Conservation (phyloP, 2,329 filamentous ascomycete species). For the Talaromyces sp. region DNA sequence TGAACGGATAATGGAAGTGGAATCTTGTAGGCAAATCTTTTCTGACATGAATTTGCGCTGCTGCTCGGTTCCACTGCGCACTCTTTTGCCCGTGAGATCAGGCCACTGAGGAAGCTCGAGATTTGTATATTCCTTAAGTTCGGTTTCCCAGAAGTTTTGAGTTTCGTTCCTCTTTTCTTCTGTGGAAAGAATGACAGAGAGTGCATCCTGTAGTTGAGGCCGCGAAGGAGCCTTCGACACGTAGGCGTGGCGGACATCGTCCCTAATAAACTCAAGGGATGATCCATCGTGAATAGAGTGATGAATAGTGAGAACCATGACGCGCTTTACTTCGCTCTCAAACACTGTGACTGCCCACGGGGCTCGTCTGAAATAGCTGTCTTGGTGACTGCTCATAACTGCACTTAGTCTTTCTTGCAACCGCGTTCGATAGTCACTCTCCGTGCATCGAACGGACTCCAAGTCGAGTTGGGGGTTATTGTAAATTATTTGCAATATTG, state of each 20-base stretch:
- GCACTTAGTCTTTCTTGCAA: slow-evolving; percentile 17
- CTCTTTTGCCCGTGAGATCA: slow-evolving; percentile 20
- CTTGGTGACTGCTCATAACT: slow-evolving; percentile 22
- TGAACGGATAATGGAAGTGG: slow-evolving; percentile 15
- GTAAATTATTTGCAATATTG: slow-evolving; percentile 26
- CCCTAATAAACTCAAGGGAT: slow-evolving; percentile 11
- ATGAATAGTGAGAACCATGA: slow-evolving; percentile 24
- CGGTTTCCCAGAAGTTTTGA: slow-evolving; percentile 19
- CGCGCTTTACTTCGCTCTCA: slow-evolving; percentile 16
- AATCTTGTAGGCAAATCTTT: slow-evolving; percentile 14
- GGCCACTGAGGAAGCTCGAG: slow-evolving; percentile 23
- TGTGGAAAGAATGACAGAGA: slow-evolving; percentile 18
- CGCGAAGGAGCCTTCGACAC: slow-evolving; percentile 7
- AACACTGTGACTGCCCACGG: slow-evolving; percentile 35
- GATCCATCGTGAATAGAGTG: slow-evolving; percentile 2
- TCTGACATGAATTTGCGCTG: slow-evolving; percentile 17
- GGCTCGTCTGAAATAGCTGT: slow-evolving; percentile 23
- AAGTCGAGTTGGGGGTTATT: slow-evolving; percentile 21
- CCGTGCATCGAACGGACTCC: slow-evolving; percentile 15
- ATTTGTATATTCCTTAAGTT: slow-evolving; percentile 19
- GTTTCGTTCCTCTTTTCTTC: slow-evolving; percentile 15
- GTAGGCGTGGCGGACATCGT: slow-evolving; percentile 10
- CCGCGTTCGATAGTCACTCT: slow-evolving; percentile 13
- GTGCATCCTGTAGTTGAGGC: slow-evolving; percentile 23
- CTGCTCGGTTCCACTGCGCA: slow-evolving; percentile 11